Evolutionary conservation across 2,329 filamentous ascomycete species (phyloP).

Genomic region (Coniochaeta sp.): DNA sequence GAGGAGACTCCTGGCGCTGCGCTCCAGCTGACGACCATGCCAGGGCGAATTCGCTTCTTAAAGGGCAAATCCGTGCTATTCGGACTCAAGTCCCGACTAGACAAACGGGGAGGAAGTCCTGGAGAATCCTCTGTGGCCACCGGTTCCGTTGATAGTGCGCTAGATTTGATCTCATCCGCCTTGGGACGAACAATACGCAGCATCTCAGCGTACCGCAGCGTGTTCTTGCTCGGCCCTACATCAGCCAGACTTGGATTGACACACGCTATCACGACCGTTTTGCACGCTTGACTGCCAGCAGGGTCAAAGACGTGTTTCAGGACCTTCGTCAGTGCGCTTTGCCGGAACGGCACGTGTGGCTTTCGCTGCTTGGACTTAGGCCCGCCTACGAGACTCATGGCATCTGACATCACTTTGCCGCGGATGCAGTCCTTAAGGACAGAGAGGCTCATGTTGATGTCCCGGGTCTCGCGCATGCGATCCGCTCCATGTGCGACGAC

Average conservation of each 20-base stretch:
- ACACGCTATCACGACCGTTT: slow-evolving; percentile 38
- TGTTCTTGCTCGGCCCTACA: slow-evolving; percentile 37
- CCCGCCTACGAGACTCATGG: neutral
- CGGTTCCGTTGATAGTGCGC: slow-evolving; percentile 27
- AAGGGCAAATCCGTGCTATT: slow-evolving; percentile 20
- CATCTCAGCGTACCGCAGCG: slow-evolving; percentile 40
- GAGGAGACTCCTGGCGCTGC: slow-evolving; percentile 8
- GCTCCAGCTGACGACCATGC: slow-evolving; percentile 31
- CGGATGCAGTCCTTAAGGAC: slow-evolving; percentile 46
- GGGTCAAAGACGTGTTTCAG: slow-evolving; percentile 44
- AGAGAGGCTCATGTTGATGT: slow-evolving; percentile 41
- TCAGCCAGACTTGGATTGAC: slow-evolving; percentile 39
- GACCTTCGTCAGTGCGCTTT: slow-evolving; percentile 38
- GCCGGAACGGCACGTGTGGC: slow-evolving; percentile 35
- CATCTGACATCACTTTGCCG: slow-evolving; percentile 20
- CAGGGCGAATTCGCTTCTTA: slow-evolving; percentile 30
- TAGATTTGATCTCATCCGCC: neutral
- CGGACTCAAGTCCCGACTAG: neutral
- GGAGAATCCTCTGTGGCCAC: slow-evolving; percentile 22
- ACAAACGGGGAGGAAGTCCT: neutral
- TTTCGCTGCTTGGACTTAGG: slow-evolving; percentile 17
- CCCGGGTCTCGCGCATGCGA: slow-evolving; percentile 36
- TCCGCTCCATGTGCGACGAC: slow-evolving; percentile 27
- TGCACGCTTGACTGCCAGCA: slow-evolving; percentile 25
- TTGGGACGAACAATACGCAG: slow-evolving; percentile 13